phyloP scores from a whole-genome alignment of 1,284 basidiomycete genomes.

The Tylopilus sp. region DNA sequence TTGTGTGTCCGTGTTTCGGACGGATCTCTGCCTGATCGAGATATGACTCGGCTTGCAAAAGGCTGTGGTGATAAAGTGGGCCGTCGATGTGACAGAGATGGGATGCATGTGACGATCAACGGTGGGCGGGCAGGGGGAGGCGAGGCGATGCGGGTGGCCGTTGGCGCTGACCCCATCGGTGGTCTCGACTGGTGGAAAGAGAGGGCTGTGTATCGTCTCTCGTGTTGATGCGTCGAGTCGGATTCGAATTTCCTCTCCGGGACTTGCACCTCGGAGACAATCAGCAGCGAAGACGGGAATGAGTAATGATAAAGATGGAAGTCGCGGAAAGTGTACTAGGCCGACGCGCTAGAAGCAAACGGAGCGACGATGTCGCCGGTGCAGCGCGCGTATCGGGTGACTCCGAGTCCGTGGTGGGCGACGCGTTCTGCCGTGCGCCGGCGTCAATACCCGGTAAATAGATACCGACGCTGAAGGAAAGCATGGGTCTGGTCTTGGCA shows the following conservation, averaged over 20 bases:
- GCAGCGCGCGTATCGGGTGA: not conserved
- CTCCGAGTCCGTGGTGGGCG: not conserved
- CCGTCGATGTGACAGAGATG: not conserved
- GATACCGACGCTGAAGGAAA: not conserved
- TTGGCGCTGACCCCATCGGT: not conserved
- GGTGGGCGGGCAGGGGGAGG: constrained; percentile 8
- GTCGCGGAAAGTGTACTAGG: not conserved
- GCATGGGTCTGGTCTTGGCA: no score
- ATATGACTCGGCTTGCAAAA: not conserved
- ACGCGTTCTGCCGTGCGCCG: no score
- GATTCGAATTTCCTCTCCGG: no score
- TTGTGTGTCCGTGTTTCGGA: not conserved
- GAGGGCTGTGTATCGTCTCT: not conserved
- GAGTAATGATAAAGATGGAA: no score
- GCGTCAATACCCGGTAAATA: not conserved
- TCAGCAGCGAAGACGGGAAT: no score
- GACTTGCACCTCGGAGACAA: no score
- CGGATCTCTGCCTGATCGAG: not conserved
- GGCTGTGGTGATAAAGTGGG: constrained; percentile 11
- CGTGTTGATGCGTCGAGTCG: no score
- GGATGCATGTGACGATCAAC: constrained; percentile 14
- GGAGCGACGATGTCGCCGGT: not conserved
- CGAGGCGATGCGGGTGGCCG: constrained; percentile 14
- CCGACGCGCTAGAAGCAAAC: not conserved
- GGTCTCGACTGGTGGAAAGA: not conserved